These are phyloP conservation scores for Chimonanthus salicifolius DNA, from an alignment of 164 flowering plant genomes.

Conservation along the genomic window DNA sequence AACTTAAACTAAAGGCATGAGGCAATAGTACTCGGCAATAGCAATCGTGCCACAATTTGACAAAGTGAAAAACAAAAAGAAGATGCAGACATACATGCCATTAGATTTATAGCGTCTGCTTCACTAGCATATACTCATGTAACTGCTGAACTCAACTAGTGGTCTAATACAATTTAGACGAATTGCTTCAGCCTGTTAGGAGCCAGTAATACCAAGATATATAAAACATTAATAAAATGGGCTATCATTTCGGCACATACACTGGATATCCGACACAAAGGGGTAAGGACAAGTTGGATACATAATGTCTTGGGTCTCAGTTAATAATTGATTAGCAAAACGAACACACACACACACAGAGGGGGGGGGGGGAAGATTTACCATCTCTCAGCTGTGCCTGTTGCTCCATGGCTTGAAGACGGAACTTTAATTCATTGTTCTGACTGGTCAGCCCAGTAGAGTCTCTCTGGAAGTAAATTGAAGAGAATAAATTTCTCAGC, in stretches of 20 bases:
- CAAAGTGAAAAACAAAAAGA: not conserved
- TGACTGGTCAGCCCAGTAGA: constrained; percentile 45
- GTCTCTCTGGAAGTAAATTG: constrained; percentile 35
- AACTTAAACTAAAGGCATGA: not conserved
- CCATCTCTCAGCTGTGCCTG: constrained; percentile 65
- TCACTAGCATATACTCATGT: not conserved
- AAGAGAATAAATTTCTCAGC: not conserved
- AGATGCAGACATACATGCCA: not conserved
- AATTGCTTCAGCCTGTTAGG: not conserved
- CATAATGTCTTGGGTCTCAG: too few relatives aligned
- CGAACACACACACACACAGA: not conserved
- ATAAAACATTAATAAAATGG: too few relatives aligned
- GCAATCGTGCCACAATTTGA: not conserved
- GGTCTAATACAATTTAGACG: not conserved
- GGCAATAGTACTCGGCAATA: not conserved
- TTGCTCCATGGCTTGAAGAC: constrained; percentile 63
- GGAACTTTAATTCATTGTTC: constrained; percentile 57
- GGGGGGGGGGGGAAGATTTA: not conserved
- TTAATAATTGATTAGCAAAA: too few relatives aligned
- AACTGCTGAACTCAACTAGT: not conserved
- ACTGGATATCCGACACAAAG: not conserved
- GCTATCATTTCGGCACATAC: not conserved
- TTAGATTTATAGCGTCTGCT: not conserved
- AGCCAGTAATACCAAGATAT: too few relatives aligned
- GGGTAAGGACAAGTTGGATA: too few relatives aligned